A percentile compares a stretch with the other conserved stretches of the same genome.
These are phyloP conservation scores for Penicillium herquei DNA, from an alignment of 495 filamentous ascomycete genomes.

Conservation along the genomic window DNA sequence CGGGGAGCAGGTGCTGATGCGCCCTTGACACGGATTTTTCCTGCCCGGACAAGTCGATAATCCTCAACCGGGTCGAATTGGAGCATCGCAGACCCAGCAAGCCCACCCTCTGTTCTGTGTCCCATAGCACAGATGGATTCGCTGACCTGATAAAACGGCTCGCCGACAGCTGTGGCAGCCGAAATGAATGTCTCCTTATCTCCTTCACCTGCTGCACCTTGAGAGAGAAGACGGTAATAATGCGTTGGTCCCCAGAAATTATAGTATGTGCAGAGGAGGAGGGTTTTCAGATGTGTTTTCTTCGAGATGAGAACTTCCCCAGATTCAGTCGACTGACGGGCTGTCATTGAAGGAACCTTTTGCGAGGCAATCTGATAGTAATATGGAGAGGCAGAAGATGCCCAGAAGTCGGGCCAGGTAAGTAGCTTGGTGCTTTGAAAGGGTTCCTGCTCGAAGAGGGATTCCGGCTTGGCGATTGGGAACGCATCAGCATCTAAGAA, in stretches of 20 bases:
- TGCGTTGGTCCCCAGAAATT: slow-evolving; percentile 54
- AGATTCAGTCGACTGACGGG: slow-evolving; percentile 46
- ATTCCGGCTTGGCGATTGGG: slow-evolving; percentile 45
- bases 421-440: slow-evolving; percentile 47
- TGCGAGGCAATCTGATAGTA: slow-evolving; percentile 51
- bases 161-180: slow-evolving; percentile 43
- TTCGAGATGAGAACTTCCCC: slow-evolving; percentile 54
- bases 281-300: slow-evolving; percentile 41
- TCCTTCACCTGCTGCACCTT: slow-evolving; percentile 53
- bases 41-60: slow-evolving; percentile 25
- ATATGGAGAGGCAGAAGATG: slow-evolving; percentile 40
- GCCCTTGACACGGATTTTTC: slow-evolving; percentile 19
- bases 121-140: slow-evolving; percentile 51
- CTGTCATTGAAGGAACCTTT: slow-evolving; percentile 20
- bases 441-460: slow-evolving; percentile 43
- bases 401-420: slow-evolving; percentile 59
- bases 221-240: slow-evolving; percentile 53
- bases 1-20: slow-evolving; percentile 19
- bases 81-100: slow-evolving; percentile 34
- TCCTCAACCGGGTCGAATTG: slow-evolving; percentile 44
- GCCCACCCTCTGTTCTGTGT: slow-evolving; percentile 7
- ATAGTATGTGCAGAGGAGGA: slow-evolving; percentile 58
- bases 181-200: slow-evolving; percentile 59
- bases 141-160: slow-evolving; percentile 56
- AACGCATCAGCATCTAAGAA: slow-evolving; percentile 56